Evolutionary conservation across 441 rosid genomes (phyloP).

Genomic region (Syzygium syzygioides): DNA sequence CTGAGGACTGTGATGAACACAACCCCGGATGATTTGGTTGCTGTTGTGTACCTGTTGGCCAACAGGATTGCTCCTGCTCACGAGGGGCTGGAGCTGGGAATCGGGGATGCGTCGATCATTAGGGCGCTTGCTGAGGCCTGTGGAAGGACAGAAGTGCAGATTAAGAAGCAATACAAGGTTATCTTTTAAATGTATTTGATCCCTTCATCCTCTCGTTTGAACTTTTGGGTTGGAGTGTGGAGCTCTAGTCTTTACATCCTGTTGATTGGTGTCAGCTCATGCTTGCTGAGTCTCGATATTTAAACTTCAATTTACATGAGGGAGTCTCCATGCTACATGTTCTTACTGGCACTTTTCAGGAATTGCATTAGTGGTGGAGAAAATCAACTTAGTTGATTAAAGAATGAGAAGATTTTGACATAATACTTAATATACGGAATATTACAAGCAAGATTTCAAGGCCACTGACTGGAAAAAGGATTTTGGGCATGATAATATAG

Average conservation of each 20-base stretch:
- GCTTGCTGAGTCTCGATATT: background rate
- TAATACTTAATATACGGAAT: background rate
- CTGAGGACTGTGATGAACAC: constrained; percentile 74
- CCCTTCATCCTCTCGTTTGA: background rate
- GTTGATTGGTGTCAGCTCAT: background rate
- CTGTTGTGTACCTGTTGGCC: constrained; percentile 65
- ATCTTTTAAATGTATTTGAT: background rate
- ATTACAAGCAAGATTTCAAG: background rate
- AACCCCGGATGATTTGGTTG: constrained; percentile 70
- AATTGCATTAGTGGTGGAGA: background rate
- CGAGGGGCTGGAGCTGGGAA: constrained; percentile 79
- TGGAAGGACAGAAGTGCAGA: constrained; percentile 71
- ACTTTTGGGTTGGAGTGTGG: background rate
- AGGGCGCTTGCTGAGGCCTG: constrained; percentile 80
- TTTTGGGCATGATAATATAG: background rate
- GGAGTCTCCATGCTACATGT: background rate
- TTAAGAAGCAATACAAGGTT: constrained; percentile 67
- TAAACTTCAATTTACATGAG: background rate
- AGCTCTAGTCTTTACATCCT: background rate
- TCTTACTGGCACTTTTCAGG: background rate
- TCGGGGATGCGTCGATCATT: constrained; percentile 72
- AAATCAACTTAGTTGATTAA: background rate
- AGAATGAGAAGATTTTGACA: background rate
- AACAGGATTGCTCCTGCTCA: constrained; percentile 83
- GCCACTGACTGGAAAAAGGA: background rate